Evolutionary conservation across 1,139 yeast species (phyloP), one percentile per base, ranked within the genome.

Genomic region (Hansenula lynferdii): DNA sequence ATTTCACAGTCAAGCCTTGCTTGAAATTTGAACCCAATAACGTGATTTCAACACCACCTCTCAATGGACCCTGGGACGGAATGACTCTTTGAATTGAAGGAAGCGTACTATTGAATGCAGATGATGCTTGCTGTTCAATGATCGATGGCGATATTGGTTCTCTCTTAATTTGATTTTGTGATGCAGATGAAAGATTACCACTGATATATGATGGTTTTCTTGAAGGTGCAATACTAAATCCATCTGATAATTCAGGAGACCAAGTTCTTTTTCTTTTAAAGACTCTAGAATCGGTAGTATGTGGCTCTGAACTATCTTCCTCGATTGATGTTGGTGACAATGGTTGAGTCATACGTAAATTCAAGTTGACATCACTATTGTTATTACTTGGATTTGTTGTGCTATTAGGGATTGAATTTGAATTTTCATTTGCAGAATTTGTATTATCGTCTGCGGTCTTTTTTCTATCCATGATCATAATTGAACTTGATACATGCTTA

Each of bases 11-110:
- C 45, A 89, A 69, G 2, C 95, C 96, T 12, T 85, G 85, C 42
- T 80, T 78, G 68, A 92, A 90, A 45, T 89, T 86, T 40, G 80
- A 74, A 4, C 98, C 98, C 32, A 92, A 67, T 34, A 92, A 65
- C 0, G 97, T 92, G 8, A 92, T 86, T 57, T 92, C 98, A 31
- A 89, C 84, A 33, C 98, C 98, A 45, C 98, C 98, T 50, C 96
- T 75, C 16, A 87, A 74, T 8, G 97, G 95, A 2, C 98, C 98
- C 60, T 85, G 95, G 0, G 95, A 83, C 1, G 98, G 98, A 42
- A 92, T 89, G 12, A 92, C 84, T 46, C 95, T 72, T 58, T 86
- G 90, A 42, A 87, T 28, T n/a, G 42, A 35, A 18, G 47, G 34
- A 21, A 43, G 35, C 19, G 36, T 31, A 24, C 41, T n/a, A 15